A percentile compares a stretch with the other conserved stretches of the same genome.
These are phyloP conservation scores for Domatiomyces globalis DNA, from an alignment of 2,329 filamentous ascomycete species.

Conservation along the genomic window DNA sequence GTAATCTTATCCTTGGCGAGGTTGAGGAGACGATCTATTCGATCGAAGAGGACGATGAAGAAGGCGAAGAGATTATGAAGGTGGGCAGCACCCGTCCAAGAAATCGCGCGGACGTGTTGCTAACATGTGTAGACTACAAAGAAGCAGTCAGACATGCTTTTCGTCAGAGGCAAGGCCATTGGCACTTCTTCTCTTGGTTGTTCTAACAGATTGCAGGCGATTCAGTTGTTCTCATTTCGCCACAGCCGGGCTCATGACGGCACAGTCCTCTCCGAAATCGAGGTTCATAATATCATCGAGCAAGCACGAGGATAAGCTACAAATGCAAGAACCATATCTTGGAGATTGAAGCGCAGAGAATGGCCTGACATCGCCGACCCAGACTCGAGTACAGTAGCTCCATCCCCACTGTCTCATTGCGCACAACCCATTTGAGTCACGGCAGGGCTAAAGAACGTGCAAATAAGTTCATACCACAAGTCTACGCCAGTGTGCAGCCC, in stretches of 20 bases:
- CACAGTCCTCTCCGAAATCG: not conserved
- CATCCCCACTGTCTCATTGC: not conserved
- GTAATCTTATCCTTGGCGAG: conserved; percentile 89
- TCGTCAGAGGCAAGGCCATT: conserved; percentile 67
- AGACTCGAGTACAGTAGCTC: not conserved
- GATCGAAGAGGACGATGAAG: conserved; percentile 75
- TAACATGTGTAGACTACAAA: conserved; percentile 56
- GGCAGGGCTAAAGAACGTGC: not conserved
- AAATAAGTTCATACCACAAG: not conserved
- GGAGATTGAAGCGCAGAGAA: not conserved
- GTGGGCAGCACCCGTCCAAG: conserved; percentile 29
- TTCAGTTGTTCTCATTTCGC: conserved; percentile 59
- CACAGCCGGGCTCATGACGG: conserved; percentile 33
- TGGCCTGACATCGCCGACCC: not conserved
- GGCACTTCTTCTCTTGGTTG: not conserved
- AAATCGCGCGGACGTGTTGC: not conserved
- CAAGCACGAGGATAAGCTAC: not conserved
- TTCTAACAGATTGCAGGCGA: conserved; percentile 40
- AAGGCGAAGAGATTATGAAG: conserved; percentile 59
- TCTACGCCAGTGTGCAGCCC: not conserved
- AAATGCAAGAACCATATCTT: not conserved
- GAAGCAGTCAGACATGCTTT: conserved; percentile 97
- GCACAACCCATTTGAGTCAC: not conserved
- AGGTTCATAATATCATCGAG: not conserved
- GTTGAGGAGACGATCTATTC: conserved; percentile 96